These are phyloP conservation scores for Aspergillus sp. DNA, from an alignment of 2,329 filamentous ascomycete genomes.

Conservation along the genomic window DNA sequence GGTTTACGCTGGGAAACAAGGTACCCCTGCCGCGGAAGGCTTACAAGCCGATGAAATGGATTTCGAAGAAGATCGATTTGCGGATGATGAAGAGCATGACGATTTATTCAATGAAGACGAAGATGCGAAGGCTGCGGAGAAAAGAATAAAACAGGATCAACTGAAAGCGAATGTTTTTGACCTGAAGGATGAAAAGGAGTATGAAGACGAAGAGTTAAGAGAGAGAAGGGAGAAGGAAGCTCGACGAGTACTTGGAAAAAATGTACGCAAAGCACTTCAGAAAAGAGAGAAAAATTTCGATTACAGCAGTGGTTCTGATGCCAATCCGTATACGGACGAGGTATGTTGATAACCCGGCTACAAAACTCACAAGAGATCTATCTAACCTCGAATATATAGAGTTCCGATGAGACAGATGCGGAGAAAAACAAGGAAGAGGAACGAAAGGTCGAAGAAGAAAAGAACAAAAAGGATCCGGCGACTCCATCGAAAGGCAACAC, in stretches of 20 bases:
- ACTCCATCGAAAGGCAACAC: constrained; percentile 69
- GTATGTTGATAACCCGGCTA: constrained; percentile 31
- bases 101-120: constrained; percentile 81
- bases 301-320: constrained; percentile 71
- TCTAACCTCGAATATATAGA: constrained; percentile 39
- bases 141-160: constrained; percentile 75
- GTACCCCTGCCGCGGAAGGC: constrained; percentile 47
- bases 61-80: constrained; percentile 72
- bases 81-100: constrained; percentile 81
- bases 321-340: constrained; percentile 58
- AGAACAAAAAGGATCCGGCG: constrained; percentile 53
- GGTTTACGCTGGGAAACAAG: constrained; percentile 47
- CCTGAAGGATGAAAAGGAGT: constrained; percentile 67
- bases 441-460: constrained; percentile 59
- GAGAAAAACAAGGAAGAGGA: constrained; percentile 62
- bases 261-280: constrained; percentile 74
- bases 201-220: constrained; percentile 67
- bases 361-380: background rate
- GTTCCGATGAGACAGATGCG: constrained; percentile 63
- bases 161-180: constrained; percentile 87
- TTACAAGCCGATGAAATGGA: constrained; percentile 66
- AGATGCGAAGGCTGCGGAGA: constrained; percentile 69
- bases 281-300: constrained; percentile 84
- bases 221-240: constrained; percentile 65
- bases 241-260: constrained; percentile 71